These are phyloP conservation scores for Simplicillium aogashimaense DNA, from an alignment of 2,329 filamentous ascomycete genomes.

Conservation along the genomic window DNA sequence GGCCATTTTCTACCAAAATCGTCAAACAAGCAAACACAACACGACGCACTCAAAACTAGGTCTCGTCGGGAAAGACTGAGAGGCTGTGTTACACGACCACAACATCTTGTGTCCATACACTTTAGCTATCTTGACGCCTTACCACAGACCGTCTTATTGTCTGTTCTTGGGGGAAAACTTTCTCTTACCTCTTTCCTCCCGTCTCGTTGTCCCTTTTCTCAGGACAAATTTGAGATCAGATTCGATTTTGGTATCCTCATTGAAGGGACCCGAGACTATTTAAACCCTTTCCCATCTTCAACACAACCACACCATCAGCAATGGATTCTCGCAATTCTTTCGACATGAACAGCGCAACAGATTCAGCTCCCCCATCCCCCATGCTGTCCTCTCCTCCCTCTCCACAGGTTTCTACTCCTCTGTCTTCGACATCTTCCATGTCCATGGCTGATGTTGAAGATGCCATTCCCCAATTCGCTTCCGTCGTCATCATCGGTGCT, in stretches of 20 bases:
- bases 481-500: constrained; percentile 28
- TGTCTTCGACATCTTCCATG: constrained; percentile 5
- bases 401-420: constrained; percentile 3
- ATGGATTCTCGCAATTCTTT: constrained; percentile 3
- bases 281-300: neutral
- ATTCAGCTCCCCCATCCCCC: neutral
- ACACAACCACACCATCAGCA: neutral
- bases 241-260: no score
- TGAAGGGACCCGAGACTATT: no score
- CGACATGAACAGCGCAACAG: neutral
- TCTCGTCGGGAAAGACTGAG: no score
- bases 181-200: neutral
- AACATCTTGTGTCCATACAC: no score
- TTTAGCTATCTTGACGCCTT: neutral
- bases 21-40: neutral
- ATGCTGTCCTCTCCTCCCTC: neutral
- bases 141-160: neutral
- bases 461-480: constrained; percentile 5
- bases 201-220: neutral
- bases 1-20: constrained; percentile 13
- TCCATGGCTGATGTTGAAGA: constrained; percentile 1
- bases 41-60: neutral
- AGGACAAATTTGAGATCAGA: no score
- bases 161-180: neutral
- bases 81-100: no score